Evolutionary conservation across 1,284 basidiomycete genomes (phyloP).

Genomic region (Marasmius fiardii): DNA sequence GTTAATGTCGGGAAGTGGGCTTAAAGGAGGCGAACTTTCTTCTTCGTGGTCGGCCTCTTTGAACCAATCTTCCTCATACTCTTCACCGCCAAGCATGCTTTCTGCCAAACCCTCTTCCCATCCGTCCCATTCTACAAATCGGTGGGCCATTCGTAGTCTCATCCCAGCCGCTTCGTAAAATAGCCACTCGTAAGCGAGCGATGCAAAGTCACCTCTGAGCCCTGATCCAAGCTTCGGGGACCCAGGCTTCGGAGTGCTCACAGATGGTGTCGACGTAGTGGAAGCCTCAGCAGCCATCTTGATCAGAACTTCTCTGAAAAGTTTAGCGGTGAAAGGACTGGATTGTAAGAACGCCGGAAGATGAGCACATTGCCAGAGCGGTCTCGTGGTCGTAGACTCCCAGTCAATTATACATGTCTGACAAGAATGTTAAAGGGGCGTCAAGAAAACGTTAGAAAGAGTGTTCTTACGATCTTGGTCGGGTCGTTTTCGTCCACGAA

Average conservation of each 20-base stretch:
- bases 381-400: slow-evolving; percentile 80
- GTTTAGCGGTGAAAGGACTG: slow-evolving; percentile 63
- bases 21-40: slow-evolving; percentile 2
- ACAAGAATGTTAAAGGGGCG: slow-evolving; percentile 8
- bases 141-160: slow-evolving; percentile 68
- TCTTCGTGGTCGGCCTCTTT: slow-evolving; percentile 33
- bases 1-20: slow-evolving; percentile 3
- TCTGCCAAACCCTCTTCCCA: slow-evolving; percentile 81
- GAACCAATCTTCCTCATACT: slow-evolving; percentile 69
- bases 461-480: slow-evolving; percentile 61
- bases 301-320: slow-evolving; percentile 63
- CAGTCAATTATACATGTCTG: slow-evolving; percentile 83
- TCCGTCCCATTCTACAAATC: slow-evolving; percentile 79
- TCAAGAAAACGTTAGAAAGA: slow-evolving; percentile 1
- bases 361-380: slow-evolving; percentile 79
- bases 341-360: slow-evolving; percentile 74
- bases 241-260: not conserved
- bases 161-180: slow-evolving; percentile 63
- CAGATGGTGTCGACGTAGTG: slow-evolving; percentile 13
- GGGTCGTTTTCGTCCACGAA: slow-evolving; percentile 71
- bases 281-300: slow-evolving; percentile 32
- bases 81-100: slow-evolving; percentile 68
- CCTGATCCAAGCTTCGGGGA: not conserved
- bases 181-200: slow-evolving; percentile 66
- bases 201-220: slow-evolving; percentile 26